Conservation (phyloP, 805 yeast species). For the Ogataea henricii region DNA sequence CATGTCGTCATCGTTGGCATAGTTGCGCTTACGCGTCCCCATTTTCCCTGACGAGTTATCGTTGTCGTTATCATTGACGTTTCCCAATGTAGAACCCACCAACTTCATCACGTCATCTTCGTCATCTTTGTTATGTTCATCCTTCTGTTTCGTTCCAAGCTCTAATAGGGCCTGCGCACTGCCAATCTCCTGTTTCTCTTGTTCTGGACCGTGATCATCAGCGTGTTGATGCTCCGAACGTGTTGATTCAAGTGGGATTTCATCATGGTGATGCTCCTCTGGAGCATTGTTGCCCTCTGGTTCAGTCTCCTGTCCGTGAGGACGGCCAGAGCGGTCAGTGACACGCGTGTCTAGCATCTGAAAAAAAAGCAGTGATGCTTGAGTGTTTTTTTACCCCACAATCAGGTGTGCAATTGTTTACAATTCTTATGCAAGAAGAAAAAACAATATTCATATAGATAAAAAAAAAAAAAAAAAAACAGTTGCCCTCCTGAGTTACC, state of each 20-base stretch:
- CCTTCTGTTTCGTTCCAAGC: conserved; percentile 25
- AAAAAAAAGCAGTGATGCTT: not conserved
- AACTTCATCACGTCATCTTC: conserved; percentile 78
- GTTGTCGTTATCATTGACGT: conserved; percentile 20
- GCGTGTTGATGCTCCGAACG: conserved; percentile 7
- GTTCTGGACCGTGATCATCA: conserved; percentile 7
- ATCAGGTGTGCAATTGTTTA: conserved; percentile 1
- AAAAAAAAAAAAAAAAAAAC: too few species aligned
- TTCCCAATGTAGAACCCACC: conserved; percentile 65
- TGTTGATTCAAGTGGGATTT: conserved; percentile 8
- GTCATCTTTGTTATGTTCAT: conserved; percentile 47
- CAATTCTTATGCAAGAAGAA: not conserved
- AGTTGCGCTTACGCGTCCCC: conserved; percentile 30
- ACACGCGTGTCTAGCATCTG: conserved; percentile 4
- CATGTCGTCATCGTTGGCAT: conserved; percentile 44
- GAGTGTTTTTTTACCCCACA: conserved; percentile 7
- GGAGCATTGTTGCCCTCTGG: conserved; percentile 1
- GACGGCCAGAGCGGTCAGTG: conserved; percentile 2
- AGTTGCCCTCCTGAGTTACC: conserved; percentile 17
- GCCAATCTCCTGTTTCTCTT: conserved; percentile 26
- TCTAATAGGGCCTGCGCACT: conserved; percentile 33
- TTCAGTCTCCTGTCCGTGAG: conserved; percentile 4
- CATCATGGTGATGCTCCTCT: not conserved
- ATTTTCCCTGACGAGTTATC: conserved; percentile 9
- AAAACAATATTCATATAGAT: not conserved